These are phyloP conservation scores for Ceratocystis diversiconidia DNA, from an alignment of 2,329 filamentous ascomycete species.

Conservation along the genomic window DNA sequence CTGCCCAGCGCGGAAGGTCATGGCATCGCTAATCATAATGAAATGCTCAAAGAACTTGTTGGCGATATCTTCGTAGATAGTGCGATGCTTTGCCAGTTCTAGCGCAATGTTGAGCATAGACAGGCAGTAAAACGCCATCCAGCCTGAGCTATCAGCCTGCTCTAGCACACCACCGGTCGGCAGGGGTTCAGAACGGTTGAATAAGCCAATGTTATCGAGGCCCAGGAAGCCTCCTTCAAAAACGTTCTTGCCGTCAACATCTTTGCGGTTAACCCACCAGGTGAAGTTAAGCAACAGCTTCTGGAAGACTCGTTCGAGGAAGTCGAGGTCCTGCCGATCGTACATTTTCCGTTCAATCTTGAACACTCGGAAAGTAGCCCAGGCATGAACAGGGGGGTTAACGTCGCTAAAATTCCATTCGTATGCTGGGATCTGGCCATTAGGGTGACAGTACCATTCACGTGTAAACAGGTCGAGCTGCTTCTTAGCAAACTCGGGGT, in stretches of 20 bases:
- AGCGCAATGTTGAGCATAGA: constrained; percentile 95
- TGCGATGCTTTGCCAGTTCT: constrained; percentile 85
- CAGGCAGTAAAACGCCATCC: constrained; percentile 97
- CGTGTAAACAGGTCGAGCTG: constrained; percentile 90
- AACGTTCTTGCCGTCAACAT: constrained; percentile 86
- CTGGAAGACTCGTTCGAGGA: constrained; percentile 90
- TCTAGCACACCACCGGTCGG: constrained; percentile 88
- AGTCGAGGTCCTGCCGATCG: constrained; percentile 84
- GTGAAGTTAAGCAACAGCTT: constrained; percentile 94
- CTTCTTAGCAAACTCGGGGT: constrained; percentile 95
- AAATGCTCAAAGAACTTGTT: constrained; percentile 99
- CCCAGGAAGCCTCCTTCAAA: constrained; percentile 95
- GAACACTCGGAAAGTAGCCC: constrained; percentile 90
- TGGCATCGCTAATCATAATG: constrained; percentile 92
- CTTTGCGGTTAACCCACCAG: constrained; percentile 98
- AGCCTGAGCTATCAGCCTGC: constrained; percentile 93
- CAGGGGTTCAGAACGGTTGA: constrained; percentile 90
- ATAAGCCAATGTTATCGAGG: constrained; percentile 91
- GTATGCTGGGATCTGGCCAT: constrained; percentile 82
- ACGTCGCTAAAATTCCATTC: constrained; percentile 99
- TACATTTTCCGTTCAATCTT: constrained; percentile 98
- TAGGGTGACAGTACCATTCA: constrained; percentile 98
- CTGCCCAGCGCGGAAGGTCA: constrained; percentile 64
- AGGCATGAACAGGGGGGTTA: constrained; percentile 91
- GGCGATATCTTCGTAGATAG: constrained; percentile 91